phyloP scores from a whole-genome alignment of 2,329 filamentous ascomycete species.

The Epicoccum nigrum region DNA sequence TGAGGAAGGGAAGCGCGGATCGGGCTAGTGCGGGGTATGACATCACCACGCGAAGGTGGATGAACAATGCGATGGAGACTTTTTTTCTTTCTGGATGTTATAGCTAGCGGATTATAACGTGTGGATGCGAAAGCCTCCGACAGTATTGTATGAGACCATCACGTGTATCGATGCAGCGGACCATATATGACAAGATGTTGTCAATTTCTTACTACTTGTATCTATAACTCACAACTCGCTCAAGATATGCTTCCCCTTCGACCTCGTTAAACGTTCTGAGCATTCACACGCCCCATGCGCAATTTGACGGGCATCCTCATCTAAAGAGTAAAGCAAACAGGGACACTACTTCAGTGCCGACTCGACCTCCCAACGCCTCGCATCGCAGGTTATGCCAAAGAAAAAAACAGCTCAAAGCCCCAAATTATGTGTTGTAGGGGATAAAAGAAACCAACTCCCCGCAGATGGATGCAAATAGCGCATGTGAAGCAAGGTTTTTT shows the following conservation, averaged over 20 bases:
- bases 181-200: neutral
- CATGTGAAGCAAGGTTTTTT: conserved; percentile 14
- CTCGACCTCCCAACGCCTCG: conserved; percentile 12
- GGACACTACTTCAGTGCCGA: conserved; percentile 12
- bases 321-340: conserved; percentile 1
- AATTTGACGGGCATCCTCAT: conserved; percentile 22
- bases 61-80: too few relatives aligned
- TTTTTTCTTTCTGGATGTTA: too few relatives aligned
- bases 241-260: neutral
- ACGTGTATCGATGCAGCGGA: neutral
- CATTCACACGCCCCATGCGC: conserved; percentile 19
- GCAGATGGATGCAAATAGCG: conserved; percentile 23
- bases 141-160: too few relatives aligned
- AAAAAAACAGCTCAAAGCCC: conserved; percentile 2
- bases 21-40: conserved; percentile 13
- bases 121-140: too few relatives aligned
- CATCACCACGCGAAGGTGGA: conserved; percentile 2
- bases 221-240: neutral
- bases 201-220: conserved; percentile 11
- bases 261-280: conserved; percentile 8
- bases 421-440: conserved; percentile 9
- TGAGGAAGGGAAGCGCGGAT: neutral
- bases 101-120: too few relatives aligned
- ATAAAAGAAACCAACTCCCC: conserved; percentile 23
- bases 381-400: conserved; percentile 16